Conservation (phyloP, 306 rosid genomes). For the Trifolium pratense region DNA sequence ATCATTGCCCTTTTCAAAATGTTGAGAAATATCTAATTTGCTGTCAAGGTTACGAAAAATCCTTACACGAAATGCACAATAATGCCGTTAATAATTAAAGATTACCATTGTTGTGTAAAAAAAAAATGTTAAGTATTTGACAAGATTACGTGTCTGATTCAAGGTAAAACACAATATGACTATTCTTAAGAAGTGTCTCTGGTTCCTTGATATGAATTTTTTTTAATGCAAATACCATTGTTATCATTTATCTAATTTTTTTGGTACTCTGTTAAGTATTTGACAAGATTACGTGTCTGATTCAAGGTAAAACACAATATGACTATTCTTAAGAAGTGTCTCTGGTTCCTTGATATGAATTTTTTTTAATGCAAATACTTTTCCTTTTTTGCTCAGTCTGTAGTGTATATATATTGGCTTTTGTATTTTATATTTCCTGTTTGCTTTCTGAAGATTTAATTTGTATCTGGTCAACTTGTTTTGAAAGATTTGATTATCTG, state of each 20-base stretch:
- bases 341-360: neutral
- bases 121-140: neutral
- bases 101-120: neutral
- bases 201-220: neutral
- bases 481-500: constrained; percentile 15
- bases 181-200: neutral
- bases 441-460: constrained; percentile 26
- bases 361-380: too few species aligned
- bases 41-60: too few species aligned
- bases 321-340: neutral
- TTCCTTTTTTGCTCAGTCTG: neutral
- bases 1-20: neutral
- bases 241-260: neutral
- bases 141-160: neutral
- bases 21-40: neutral
- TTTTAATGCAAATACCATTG: too few species aligned
- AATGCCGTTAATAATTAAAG: neutral
- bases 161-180: neutral
- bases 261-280: neutral
- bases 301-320: neutral
- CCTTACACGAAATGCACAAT: neutral
- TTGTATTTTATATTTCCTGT: neutral
- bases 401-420: neutral
- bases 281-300: neutral
- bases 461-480: constrained; percentile 19